These are phyloP conservation scores for Trichoderma atroviride DNA, from an alignment of 2,329 filamentous ascomycete genomes.

Conservation along the genomic window DNA sequence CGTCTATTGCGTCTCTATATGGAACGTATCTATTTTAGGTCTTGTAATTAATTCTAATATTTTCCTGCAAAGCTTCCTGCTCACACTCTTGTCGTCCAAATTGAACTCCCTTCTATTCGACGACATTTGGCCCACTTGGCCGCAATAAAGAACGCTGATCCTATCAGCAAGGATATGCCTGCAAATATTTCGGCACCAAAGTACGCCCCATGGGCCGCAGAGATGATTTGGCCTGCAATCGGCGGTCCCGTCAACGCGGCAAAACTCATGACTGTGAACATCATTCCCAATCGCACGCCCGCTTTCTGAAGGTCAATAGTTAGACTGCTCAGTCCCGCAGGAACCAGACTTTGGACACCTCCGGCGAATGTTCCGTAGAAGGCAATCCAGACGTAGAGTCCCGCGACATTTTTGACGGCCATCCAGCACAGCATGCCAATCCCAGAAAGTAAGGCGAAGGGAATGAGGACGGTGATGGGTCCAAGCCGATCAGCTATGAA, in stretches of 20 bases:
- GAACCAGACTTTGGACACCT: conserved; percentile 54
- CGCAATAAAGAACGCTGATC: not conserved
- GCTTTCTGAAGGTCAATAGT: conserved; percentile 20
- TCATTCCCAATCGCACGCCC: conserved; percentile 43
- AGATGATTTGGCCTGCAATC: not conserved
- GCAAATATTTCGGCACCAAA: not conserved
- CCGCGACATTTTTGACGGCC: not conserved
- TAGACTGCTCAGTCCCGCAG: conserved; percentile 46
- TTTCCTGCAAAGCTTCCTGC: not conserved
- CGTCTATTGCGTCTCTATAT: not conserved
- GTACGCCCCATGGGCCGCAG: not conserved
- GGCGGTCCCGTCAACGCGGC: conserved; percentile 37
- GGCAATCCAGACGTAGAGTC: conserved; percentile 12
- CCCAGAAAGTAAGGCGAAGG: not conserved
- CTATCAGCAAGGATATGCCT: not conserved
- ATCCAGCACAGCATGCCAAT: not conserved
- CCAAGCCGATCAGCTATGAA: not conserved
- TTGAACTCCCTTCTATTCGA: not conserved
- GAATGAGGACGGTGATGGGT: not conserved
- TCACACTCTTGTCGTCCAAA: not conserved
- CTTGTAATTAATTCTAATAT: not conserved
- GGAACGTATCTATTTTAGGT: not conserved
- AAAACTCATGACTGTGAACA: conserved; percentile 38
- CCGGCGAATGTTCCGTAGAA: conserved; percentile 56
- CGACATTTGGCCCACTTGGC: not conserved